Conservation (phyloP, 192 early-diverging fungal genomes). For the Podila epicladia region DNA sequence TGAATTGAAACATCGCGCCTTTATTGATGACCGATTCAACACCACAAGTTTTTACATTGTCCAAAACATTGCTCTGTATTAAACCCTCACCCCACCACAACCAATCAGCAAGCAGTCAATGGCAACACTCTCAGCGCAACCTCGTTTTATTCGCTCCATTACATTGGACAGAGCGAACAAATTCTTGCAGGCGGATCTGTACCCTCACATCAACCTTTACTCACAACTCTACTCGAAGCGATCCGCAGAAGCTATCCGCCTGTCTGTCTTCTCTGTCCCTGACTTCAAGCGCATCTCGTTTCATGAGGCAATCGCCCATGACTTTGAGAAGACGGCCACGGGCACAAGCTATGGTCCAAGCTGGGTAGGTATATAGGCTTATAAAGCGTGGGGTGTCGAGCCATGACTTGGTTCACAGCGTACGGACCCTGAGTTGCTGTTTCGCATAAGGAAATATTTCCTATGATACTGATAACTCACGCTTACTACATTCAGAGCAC, state of each 20-base stretch:
- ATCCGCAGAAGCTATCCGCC: slow-evolving; percentile 59
- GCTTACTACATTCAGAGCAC: slow-evolving; percentile 59
- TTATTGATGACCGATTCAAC: not conserved
- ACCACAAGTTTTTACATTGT: too few species aligned
- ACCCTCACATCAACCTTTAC: slow-evolving; percentile 63
- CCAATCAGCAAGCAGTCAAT: not conserved
- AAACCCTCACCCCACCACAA: too few species aligned
- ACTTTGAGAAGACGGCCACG: slow-evolving; percentile 71
- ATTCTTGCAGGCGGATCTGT: slow-evolving; percentile 66
- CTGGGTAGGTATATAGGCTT: slow-evolving; percentile 60
- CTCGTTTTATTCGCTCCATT: slow-evolving; percentile 68
- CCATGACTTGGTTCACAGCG: too few species aligned
- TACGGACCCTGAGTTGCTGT: too few species aligned
- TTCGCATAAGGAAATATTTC: too few species aligned
- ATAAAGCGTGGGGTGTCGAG: too few species aligned
- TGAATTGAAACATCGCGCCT: too few species aligned
- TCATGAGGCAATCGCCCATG: slow-evolving; percentile 74
- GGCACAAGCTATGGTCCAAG: slow-evolving; percentile 89
- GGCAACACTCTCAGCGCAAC: slow-evolving; percentile 36
- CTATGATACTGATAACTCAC: too few species aligned
- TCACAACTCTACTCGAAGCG: slow-evolving; percentile 60
- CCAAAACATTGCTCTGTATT: too few species aligned
- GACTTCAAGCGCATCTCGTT: slow-evolving; percentile 77
- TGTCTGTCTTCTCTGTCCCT: slow-evolving; percentile 75
- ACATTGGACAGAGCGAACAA: slow-evolving; percentile 78